phyloP scores from a whole-genome alignment of 2,329 filamentous ascomycete species.

The Ophiocordyceps robertsii region DNA sequence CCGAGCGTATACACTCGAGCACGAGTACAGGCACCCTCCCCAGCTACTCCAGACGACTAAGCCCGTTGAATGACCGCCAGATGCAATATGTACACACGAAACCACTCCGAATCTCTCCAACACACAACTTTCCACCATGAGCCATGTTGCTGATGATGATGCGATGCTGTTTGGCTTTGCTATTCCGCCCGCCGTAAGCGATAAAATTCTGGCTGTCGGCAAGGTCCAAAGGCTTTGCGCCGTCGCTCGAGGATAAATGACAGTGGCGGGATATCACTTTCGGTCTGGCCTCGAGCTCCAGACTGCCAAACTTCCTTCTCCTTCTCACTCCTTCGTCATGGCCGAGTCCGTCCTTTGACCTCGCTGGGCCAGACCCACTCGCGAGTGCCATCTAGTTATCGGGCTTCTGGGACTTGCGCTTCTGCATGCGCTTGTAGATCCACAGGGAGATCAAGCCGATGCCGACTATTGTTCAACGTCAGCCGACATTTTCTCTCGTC shows the following conservation, averaged over 20 bases:
- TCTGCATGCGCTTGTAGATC: conserved; percentile 17
- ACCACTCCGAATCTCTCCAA: conserved; percentile 1
- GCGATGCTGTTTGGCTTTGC: not conserved
- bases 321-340: no score
- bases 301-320: no score
- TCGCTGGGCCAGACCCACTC: not conserved
- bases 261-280: no score
- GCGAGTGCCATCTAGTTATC: conserved; percentile 8
- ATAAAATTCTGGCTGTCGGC: no score
- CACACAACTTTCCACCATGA: not conserved
- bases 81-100: conserved; percentile 3
- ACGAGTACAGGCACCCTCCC: conserved; percentile 5
- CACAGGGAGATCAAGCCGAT: conserved; percentile 16
- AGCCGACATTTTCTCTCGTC: not conserved
- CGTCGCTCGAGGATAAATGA: no score
- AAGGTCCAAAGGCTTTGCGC: no score
- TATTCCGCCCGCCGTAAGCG: not conserved
- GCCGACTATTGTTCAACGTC: conserved; percentile 14
- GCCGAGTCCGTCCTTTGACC: not conserved
- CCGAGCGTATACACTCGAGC: not conserved
- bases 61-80: not conserved
- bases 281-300: no score
- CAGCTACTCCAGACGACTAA: not conserved
- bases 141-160: not conserved
- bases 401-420: conserved; percentile 20